These are phyloP conservation scores for Penicillium corylophilum DNA, from an alignment of 2,329 filamentous ascomycete species.

Conservation along the genomic window DNA sequence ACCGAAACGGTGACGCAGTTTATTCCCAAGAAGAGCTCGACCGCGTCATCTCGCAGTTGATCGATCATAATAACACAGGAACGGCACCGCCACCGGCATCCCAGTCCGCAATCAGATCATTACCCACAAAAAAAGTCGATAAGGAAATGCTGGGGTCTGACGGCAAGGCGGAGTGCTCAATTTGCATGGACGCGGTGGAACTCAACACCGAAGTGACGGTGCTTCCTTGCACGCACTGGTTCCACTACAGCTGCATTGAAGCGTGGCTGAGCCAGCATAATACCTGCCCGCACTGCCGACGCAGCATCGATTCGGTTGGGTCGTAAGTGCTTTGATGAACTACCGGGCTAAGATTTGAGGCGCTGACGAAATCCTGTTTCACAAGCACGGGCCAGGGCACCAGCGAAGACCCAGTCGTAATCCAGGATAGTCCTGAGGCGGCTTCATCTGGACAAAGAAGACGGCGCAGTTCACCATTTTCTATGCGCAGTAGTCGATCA, in stretches of 20 bases:
- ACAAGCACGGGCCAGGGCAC: conserved; percentile 21
- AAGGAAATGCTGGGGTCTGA: conserved; percentile 67
- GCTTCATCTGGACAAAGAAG: conserved; percentile 8
- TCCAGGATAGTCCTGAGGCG: conserved; percentile 18
- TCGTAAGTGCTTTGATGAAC: conserved; percentile 21
- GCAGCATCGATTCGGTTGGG: conserved; percentile 33
- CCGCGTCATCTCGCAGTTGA: conserved; percentile 79
- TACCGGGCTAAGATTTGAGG: not conserved
- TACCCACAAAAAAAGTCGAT: conserved; percentile 71
- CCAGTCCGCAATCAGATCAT: conserved; percentile 67
- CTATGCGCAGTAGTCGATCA: conserved; percentile 15
- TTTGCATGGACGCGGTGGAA: conserved; percentile 85
- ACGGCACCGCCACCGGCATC: conserved; percentile 82
- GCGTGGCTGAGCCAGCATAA: conserved; percentile 88
- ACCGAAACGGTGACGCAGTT: conserved; percentile 71
- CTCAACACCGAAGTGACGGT: conserved; percentile 71
- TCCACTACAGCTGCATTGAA: conserved; percentile 77
- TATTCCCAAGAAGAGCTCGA: conserved; percentile 90
- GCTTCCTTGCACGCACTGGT: conserved; percentile 90
- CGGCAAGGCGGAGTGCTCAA: conserved; percentile 77
- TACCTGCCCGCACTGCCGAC: conserved; percentile 69
- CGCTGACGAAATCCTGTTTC: conserved; percentile 6
- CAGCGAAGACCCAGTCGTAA: conserved; percentile 17
- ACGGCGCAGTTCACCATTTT: conserved; percentile 12
- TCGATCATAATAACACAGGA: conserved; percentile 73